These are phyloP conservation scores for Talaromyces sp. DNA, from an alignment of 2,329 filamentous ascomycete species.

Conservation along the genomic window DNA sequence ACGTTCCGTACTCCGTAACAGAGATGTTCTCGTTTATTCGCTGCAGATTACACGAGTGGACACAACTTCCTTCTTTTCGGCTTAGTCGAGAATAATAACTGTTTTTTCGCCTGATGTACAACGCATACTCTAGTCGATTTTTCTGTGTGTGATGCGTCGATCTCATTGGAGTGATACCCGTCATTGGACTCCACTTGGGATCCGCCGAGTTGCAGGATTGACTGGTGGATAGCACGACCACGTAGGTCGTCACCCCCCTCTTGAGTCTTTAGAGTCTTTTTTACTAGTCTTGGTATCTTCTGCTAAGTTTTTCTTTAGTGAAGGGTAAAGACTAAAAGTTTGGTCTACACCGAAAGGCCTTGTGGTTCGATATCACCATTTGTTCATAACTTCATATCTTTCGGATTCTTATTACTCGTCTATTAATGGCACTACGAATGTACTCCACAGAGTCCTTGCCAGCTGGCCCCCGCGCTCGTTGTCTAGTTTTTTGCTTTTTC, in stretches of 20 bases:
- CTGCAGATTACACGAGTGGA: too few species aligned
- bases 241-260: conserved; percentile 7
- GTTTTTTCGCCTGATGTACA: conserved; percentile 14
- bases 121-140: conserved; percentile 8
- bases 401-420: too few species aligned
- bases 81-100: background rate
- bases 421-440: too few species aligned
- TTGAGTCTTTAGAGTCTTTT: background rate
- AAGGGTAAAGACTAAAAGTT: background rate
- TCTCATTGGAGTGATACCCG: background rate
- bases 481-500: background rate
- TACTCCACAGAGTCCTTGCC: background rate
- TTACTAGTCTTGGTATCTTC: background rate
- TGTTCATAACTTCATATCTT: background rate
- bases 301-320: background rate
- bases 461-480: background rate
- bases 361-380: background rate
- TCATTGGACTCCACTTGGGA: background rate
- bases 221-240: conserved; percentile 13
- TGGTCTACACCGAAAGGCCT: background rate
- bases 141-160: background rate
- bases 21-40: background rate
- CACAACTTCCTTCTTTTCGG: too few species aligned
- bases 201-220: background rate
- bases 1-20: background rate